phyloP scores from a whole-genome alignment of 2,329 filamentous ascomycete species.

The Trichoderma sp. region DNA sequence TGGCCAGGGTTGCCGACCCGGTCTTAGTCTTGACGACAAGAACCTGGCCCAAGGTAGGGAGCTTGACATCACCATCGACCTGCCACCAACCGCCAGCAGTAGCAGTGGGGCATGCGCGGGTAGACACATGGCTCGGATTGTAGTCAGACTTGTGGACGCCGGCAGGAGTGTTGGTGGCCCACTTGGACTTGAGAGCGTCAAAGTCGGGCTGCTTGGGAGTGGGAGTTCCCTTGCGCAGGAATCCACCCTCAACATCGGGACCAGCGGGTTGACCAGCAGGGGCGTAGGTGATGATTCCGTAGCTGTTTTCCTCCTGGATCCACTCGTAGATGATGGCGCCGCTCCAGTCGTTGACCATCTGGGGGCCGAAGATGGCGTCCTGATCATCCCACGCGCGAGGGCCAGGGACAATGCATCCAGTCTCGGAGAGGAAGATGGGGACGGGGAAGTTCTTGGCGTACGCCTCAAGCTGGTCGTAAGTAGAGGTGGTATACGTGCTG shows the following conservation, averaged over 20 bases:
- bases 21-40: neutral
- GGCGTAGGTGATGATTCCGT: slow-evolving; percentile 77
- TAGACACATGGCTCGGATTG: slow-evolving; percentile 55
- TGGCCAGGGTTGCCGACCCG: neutral
- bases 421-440: slow-evolving; percentile 89
- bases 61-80: slow-evolving; percentile 63
- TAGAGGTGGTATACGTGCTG: slow-evolving; percentile 57
- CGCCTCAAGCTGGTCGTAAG: slow-evolving; percentile 65
- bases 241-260: slow-evolving; percentile 61
- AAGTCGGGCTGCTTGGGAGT: slow-evolving; percentile 74
- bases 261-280: slow-evolving; percentile 52
- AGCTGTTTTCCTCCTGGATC: slow-evolving; percentile 80
- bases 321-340: slow-evolving; percentile 87
- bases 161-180: slow-evolving; percentile 68
- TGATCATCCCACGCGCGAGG: slow-evolving; percentile 69
- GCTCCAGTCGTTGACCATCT: slow-evolving; percentile 70
- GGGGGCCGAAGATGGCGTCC: slow-evolving; percentile 67
- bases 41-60: slow-evolving; percentile 66
- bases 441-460: slow-evolving; percentile 69
- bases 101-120: slow-evolving; percentile 66
- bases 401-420: slow-evolving; percentile 68
- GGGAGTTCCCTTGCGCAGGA: slow-evolving; percentile 67
- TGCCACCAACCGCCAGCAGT: slow-evolving; percentile 76
- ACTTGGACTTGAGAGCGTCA: slow-evolving; percentile 69
- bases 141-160: slow-evolving; percentile 67